Base-by-base conservation (phyloP, 106 monocot species). In the Chionographis japonica region DNA sequence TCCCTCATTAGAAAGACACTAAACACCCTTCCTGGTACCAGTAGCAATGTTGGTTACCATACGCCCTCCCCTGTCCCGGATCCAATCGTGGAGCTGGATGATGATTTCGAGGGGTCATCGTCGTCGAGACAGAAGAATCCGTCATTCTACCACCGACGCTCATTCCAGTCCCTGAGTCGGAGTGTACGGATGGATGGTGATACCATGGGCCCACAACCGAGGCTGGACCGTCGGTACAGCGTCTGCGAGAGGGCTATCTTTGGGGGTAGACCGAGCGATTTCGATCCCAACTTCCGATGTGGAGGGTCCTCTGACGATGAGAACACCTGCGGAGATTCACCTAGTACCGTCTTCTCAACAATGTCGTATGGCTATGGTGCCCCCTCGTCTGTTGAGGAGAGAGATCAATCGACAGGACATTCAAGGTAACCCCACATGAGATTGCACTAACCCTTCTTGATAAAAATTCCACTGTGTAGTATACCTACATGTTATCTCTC, bases 231-330 rank as follows among this genome's bases (percentile, higher is more conserved):
- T 10, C 72, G 81, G n/a, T 82, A 70, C 49, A 89, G 89, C 17
- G 89, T 89, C 1, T 89, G 89, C 17, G 89, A 89, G 4, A 65
- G 82, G 49, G 81, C 76, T 14, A 85, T 79, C 35, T 82, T 69
- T 71, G 76, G 89, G n/a, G 76, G 79, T 16, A 85, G 89, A 54
- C 73, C 79, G 6, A 89, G 89, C 53, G 89, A 89, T 39, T 89
- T 68, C 41, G 82, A 85, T 82, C 61, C 75, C 4, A 89, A 74
- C 79, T 85, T 61, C 36, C 69, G 84, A 71, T 82, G 76, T 66
- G 74, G 62, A 4, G 76, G 69, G 56, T 79, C 73, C 18, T 73
- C 75, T 41, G 85, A 85, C 56, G 89, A 85, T 41, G 85, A 89
- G 52, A 74, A 80, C 43, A 59, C 66, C 17, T 56, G 70, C 6